phyloP scores from a whole-genome alignment of 352 stramenopile species.

The Globisporangium viniferum region DNA sequence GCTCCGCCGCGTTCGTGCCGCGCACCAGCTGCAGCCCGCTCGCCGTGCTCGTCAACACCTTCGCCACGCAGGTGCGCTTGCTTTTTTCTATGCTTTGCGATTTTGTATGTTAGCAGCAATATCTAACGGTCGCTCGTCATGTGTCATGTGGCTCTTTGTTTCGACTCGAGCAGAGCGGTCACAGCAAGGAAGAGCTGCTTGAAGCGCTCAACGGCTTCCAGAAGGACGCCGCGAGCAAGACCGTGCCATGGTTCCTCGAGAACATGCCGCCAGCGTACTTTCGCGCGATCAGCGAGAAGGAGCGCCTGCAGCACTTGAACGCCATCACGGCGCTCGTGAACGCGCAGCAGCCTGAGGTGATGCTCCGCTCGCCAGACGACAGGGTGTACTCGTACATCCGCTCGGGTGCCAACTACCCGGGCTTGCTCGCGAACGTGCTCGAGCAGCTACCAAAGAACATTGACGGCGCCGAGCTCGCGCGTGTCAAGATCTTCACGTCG shows the following conservation, averaged over 20 bases:
- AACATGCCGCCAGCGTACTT: conserved; percentile 92
- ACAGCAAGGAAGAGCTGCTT: conserved; percentile 47
- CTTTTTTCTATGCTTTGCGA: background rate
- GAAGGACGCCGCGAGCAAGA: conserved; percentile 63
- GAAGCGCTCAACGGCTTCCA: conserved; percentile 65
- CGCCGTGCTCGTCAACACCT: conserved; percentile 37
- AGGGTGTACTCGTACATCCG: conserved; percentile 83
- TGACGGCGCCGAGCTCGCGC: conserved; percentile 57
- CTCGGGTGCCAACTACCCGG: conserved; percentile 73
- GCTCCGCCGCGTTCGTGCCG: conserved; percentile 27
- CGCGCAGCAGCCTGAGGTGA: conserved; percentile 73
- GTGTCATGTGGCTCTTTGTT: background rate
- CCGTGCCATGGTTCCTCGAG: conserved; percentile 83
- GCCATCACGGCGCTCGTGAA: conserved; percentile 80
- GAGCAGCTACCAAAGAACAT: conserved; percentile 65
- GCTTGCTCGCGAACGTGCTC: conserved; percentile 67
- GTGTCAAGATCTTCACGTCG: conserved; percentile 90
- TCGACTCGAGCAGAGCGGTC: conserved; percentile 15
- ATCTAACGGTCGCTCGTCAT: conserved; percentile 1
- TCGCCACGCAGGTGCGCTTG: conserved; percentile 33
- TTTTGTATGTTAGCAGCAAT: background rate
- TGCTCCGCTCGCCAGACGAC: conserved; percentile 76
- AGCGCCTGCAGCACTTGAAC: conserved; percentile 85
- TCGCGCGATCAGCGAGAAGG: conserved; percentile 77
- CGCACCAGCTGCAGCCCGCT: conserved; percentile 26